Evolutionary conservation across 768 basidiomycete genomes (phyloP).

Genomic region (Leucosporidium yakuticum): DNA sequence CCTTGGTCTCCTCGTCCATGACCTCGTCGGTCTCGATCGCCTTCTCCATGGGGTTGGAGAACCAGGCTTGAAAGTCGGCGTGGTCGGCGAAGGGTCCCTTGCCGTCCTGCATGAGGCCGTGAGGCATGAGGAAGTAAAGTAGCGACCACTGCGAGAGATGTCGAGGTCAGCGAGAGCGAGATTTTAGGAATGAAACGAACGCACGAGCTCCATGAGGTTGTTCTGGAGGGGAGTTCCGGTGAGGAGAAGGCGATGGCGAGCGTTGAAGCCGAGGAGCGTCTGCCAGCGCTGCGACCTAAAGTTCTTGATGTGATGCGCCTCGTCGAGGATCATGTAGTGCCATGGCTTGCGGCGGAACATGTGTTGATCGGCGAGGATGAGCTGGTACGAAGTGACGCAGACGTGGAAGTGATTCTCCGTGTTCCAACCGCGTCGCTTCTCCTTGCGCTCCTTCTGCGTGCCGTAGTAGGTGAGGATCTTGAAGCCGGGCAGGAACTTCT

Average conservation of each 20-base stretch:
- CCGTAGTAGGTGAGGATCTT: slow-evolving; percentile 92
- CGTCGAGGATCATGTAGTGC: slow-evolving; percentile 92
- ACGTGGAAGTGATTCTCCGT: slow-evolving; percentile 51
- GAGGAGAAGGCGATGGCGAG: slow-evolving; percentile 83
- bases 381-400: slow-evolving; percentile 51
- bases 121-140: slow-evolving; percentile 90
- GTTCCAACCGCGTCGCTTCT: slow-evolving; percentile 44
- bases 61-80: slow-evolving; percentile 93
- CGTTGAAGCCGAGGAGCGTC: slow-evolving; percentile 52
- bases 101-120: slow-evolving; percentile 45
- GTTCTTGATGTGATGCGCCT: slow-evolving; percentile 92
- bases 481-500: slow-evolving; percentile 51
- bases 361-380: slow-evolving; percentile 50
- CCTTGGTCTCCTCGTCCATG: slow-evolving; percentile 74
- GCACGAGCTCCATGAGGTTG: slow-evolving; percentile 58
- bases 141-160: slow-evolving; percentile 59
- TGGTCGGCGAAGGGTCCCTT: slow-evolving; percentile 64
- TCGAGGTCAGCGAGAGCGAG: not conserved
- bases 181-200: not conserved
- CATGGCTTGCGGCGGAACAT: slow-evolving; percentile 47
- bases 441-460: slow-evolving; percentile 69
- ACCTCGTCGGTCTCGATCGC: slow-evolving; percentile 62
- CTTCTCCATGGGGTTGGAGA: slow-evolving; percentile 75
- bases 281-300: slow-evolving; percentile 54
- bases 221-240: slow-evolving; percentile 98